Base-by-base conservation (phyloP, 202 grass and related monocot genomes). In the Saccharum hybrid region DNA sequence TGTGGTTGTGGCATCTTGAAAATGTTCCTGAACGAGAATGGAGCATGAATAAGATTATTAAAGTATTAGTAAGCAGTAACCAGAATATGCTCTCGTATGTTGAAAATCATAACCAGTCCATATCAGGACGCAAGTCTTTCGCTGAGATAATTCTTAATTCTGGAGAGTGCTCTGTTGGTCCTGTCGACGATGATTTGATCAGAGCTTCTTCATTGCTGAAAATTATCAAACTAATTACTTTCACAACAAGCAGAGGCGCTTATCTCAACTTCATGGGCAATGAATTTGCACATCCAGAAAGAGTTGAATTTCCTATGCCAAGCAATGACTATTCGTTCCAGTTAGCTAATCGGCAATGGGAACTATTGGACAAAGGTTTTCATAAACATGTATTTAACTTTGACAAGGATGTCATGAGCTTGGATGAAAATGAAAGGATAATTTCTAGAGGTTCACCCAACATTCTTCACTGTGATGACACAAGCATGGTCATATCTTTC, bases 251-350 rank as follows among this genome's bases (percentile, higher is more conserved):
- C 38, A 88, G 92, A 68, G 82, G 86, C 31, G 95, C 88, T 68
- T 94, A 93, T 81, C 88, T 98, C 33, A 98, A 93, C 85, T 98
- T 98, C 90, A 93, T 98, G 85, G 95, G 95, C 71, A 98, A 98
- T 94, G 95, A 98, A 78, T 98, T 93, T 85, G 95, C 88, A 87
- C 95, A 98, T 87, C 95, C 95, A 38, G 83, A 98, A 61, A 91
- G 88, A 80, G 78, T 98, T 85, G 95, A 98, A 75, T 98, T 98
- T 94, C 95, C 95, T 64, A 86, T 93, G 76, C 57, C 88, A 94
- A 94, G 92, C 89, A 98, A 98, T 87, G 85, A 88, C 22, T 90
- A 88, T 77, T 98, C 95, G n/a, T 91, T 90, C 79, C 30, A 42
- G 11, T 81, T 94, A 40, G 94, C 94, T 63, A 90, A 90, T 66